phyloP scores from a whole-genome alignment of 768 basidiomycete species.

The Termitomyces sp. region DNA sequence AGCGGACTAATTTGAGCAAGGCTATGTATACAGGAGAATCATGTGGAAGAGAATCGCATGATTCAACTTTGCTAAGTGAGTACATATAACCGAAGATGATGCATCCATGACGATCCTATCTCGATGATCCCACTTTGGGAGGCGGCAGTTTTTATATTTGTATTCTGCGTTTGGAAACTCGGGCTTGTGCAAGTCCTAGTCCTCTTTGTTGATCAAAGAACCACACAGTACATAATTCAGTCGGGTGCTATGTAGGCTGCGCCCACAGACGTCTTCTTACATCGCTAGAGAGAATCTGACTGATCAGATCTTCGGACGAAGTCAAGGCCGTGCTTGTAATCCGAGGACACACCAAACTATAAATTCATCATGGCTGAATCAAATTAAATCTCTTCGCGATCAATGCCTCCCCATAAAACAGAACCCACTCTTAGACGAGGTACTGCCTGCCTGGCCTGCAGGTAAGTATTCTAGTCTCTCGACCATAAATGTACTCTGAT shows the following conservation, averaged over 20 bases:
- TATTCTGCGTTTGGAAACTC: constrained; percentile 5
- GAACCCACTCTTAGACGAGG: constrained; percentile 30
- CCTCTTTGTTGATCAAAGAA: constrained; percentile 4
- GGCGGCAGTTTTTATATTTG: background rate
- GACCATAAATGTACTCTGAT: background rate
- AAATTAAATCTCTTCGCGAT: background rate
- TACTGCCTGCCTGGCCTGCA: constrained; percentile 38
- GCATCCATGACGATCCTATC: background rate
- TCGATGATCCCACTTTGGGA: background rate
- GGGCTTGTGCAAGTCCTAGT: constrained; percentile 6
- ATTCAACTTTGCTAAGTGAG: background rate
- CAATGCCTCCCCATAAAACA: constrained; percentile 17
- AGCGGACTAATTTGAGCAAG: background rate
- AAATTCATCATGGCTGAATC: background rate
- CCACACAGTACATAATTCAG: too few relatives aligned
- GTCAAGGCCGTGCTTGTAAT: constrained; percentile 3
- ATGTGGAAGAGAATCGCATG: too few relatives aligned
- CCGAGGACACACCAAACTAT: background rate
- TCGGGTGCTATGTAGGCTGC: background rate
- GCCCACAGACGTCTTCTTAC: background rate
- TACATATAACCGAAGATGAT: background rate
- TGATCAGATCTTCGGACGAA: constrained; percentile 6
- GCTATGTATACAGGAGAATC: background rate
- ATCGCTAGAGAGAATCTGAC: background rate
- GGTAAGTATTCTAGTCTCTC: constrained; percentile 24